Base-by-base conservation (phyloP, 352 stramenopile genomes). In the Nothophytophthora sp. region DNA sequence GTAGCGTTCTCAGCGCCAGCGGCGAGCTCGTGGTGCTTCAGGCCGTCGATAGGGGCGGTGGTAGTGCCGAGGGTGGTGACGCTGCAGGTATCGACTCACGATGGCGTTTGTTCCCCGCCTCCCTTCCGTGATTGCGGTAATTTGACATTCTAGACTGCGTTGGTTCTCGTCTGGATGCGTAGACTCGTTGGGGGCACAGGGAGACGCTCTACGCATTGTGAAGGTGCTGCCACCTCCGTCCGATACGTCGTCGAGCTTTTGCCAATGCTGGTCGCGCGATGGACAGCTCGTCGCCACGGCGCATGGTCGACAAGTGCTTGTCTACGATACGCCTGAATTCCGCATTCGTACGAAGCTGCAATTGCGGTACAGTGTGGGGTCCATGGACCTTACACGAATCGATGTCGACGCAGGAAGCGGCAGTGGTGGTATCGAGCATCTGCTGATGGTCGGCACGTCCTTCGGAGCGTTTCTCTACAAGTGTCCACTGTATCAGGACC, bases 1-100 rank as follows among this genome's bases (percentile, higher is more conserved):
- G 73, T 39, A 90, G 67, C 35, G n/a, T 85, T 19, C 54, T 86
- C n/a, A 53, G 67, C 28, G 74, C 75, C 12, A 72, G 63, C 37
- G 80, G 80, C 29, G 53, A 78, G 28, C 58, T 87, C n/a, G 56
- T 79, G 18, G 50, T 90, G 28, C 52, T 90, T 19, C 55, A 63
- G 46, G 46, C 33, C 11, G 33, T 8, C 20, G 8, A 13, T n/a
- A 42, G 43, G 1, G 35, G 40, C 34, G 50, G 27, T 5, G 13
- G 15, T 24, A 15, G 19, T 25, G 10, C 9, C 16, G 27, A 38
- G 5, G 18, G 22, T 35, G 32, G 39, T 42, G 22, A n/a, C n/a
- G n/a, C n/a, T n/a, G n/a, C n/a, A n/a, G n/a, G n/a, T n/a, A n/a
- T n/a, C n/a, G n/a, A n/a, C n/a, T n/a, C n/a, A n/a, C n/a, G n/a